Base-by-base conservation (phyloP, 805 yeast genomes). In the Metschnikowia colocasiae region DNA sequence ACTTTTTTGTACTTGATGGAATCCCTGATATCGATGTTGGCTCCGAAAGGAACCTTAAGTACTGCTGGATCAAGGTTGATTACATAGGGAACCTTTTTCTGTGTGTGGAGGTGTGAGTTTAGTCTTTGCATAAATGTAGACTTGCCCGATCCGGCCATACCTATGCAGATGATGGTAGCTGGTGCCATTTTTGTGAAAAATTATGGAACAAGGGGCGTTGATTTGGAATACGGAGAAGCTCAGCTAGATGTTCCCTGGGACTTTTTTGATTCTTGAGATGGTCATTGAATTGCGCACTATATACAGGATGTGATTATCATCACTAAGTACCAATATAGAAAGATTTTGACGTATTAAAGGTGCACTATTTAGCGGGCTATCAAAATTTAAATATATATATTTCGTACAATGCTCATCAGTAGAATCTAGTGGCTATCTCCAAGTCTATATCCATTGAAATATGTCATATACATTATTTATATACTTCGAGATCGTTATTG, bases 61-160 rank as follows among this genome's bases (percentile, higher is more conserved):
- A 94, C 98, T 1, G 99, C 99, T 1, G 99, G 99, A 70, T 94
- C 99, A 43, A 94, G 73, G 62, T 94, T 94, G 49, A 94, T 80
- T 23, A 92, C 95, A 67, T 94, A 94, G 9, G 99, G 98, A 18
- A 92, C 84, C 34, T 71, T 67, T 51, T 83, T 76, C 49, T 79
- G 73, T 29, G 87, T 50, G 61, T 91, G 96, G 29, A 94, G 71
- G 64, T 94, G 95, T 0, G 97, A 80, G 68, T 92, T 92, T 51
- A 94, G 73, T 53, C 99, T 73, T 65, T 94, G 99, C 89, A 94
- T 84, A 64, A 94, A 94, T 8, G 99, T 94, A 69, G 99, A 92
- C 67, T 94, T 94, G 59, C 99, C 99, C 44, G 95, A 84, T 3
- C 65, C 62, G 62, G 88, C 79, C 79, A 75, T 75, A 35, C 79